Evolutionary conservation across 2,329 filamentous ascomycete species (phyloP).

Genomic region (Aspergillus latus): DNA sequence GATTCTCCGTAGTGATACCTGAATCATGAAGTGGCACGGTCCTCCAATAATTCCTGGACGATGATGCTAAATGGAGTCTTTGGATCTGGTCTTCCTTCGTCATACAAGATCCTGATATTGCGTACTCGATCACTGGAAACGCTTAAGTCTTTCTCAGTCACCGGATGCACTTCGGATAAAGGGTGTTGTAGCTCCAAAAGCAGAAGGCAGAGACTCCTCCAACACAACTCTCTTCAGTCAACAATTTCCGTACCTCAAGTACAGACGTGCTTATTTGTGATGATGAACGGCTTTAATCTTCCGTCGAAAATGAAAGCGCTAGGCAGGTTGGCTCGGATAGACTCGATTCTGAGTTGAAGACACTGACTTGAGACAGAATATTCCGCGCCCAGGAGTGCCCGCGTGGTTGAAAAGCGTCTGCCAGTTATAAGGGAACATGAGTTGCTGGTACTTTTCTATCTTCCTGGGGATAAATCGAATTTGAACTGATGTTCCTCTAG

Average conservation of each 20-base stretch:
- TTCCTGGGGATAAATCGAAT: neutral
- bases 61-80: neutral
- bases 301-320: slow-evolving; percentile 1
- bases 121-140: neutral
- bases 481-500: slow-evolving; percentile 25
- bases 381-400: neutral
- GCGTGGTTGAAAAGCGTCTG: neutral
- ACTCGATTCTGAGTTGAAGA: neutral
- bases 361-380: neutral
- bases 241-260: neutral
- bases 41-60: neutral
- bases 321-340: neutral
- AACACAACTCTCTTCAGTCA: neutral
- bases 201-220: neutral
- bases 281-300: slow-evolving; percentile 1
- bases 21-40: neutral
- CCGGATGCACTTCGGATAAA: neutral
- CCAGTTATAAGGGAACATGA: neutral
- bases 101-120: neutral
- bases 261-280: neutral
- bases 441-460: neutral
- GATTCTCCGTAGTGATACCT: neutral
- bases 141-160: neutral
- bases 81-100: neutral
- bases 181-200: neutral